Base-by-base conservation (phyloP, 805 yeast species). In the Yarrowia sp. region DNA sequence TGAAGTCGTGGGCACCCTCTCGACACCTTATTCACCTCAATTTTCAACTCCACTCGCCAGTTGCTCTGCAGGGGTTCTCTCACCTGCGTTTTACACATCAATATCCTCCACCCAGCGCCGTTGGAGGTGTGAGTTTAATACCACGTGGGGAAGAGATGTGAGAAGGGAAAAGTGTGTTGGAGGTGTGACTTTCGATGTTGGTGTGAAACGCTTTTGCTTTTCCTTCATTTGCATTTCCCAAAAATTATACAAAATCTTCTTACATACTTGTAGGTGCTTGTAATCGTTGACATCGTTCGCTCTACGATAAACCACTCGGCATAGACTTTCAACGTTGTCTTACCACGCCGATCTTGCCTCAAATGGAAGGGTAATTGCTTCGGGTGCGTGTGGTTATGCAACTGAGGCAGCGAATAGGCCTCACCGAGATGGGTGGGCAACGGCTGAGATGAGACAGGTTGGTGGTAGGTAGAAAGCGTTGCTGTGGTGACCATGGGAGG, bases 341-440 rank as follows among this genome's bases (percentile, higher is more conserved):
- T 38, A 36, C 16, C 7, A 36, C 10, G 58, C 11, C 58, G 42
- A 52, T 52, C 58, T 12, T 52, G 11, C n/a, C 58, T 8, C 14
- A 16, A 35, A 0, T 3, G 41, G 56, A 16, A 50, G 26, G 8
- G 58, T 36, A 10, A 52, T 52, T 52, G 43, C 42, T 16, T 16
- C 42, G 58, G 45, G 59, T 38, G 56, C 56, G 56, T 50, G 56
- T n/a, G 56, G 56, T 50, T 50, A 38, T 52, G 58, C 32, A 12
- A 19, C 8, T 5, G 26, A 15, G 35, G 50, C 50, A 45, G 49
- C 49, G 49, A 45, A 45, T 45, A 45, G 46, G 19, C 46, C 46
- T 15, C 46, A 42, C 10, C 8, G 46, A 19, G 19, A 43, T 8
- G 11, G 52, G 52, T 48, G 52, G 52, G 52, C 52, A 26, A 26